phyloP scores from a whole-genome alignment of 176 grass and related monocot species.

The Ananas comosus region DNA sequence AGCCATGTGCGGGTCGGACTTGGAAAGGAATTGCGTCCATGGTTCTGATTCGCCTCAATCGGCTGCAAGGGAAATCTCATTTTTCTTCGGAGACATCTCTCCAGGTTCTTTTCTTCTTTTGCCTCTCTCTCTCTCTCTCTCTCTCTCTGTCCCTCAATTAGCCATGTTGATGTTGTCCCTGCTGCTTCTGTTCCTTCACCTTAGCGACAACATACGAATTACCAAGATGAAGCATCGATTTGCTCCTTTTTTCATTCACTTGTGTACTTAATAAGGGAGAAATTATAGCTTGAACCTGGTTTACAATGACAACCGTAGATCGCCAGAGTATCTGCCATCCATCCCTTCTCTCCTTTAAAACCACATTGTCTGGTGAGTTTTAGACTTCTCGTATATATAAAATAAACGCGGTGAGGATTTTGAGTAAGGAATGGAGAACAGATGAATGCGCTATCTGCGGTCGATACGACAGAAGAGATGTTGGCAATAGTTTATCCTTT shows the following conservation, averaged over 20 bases:
- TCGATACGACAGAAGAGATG: neutral
- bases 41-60: constrained; percentile 81
- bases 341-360: too few relatives aligned
- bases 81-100: constrained; percentile 58
- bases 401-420: too few relatives aligned
- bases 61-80: constrained; percentile 68
- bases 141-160: too few relatives aligned
- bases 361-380: too few relatives aligned
- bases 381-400: too few relatives aligned
- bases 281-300: too few relatives aligned
- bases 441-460: too few relatives aligned
- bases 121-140: too few relatives aligned
- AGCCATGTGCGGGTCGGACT: constrained; percentile 72
- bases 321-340: too few relatives aligned
- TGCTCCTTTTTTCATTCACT: neutral
- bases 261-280: neutral
- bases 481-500: neutral
- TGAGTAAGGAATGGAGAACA: too few relatives aligned
- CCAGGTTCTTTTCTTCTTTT: constrained; percentile 35
- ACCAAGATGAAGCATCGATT: neutral
- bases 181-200: neutral
- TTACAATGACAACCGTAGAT: too few relatives aligned
- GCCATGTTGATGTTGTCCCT: neutral
- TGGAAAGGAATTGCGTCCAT: constrained; percentile 81
- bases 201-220: neutral